Conservation (phyloP, 805 yeast genomes). For the Tetrapisispora namnaoensis region DNA sequence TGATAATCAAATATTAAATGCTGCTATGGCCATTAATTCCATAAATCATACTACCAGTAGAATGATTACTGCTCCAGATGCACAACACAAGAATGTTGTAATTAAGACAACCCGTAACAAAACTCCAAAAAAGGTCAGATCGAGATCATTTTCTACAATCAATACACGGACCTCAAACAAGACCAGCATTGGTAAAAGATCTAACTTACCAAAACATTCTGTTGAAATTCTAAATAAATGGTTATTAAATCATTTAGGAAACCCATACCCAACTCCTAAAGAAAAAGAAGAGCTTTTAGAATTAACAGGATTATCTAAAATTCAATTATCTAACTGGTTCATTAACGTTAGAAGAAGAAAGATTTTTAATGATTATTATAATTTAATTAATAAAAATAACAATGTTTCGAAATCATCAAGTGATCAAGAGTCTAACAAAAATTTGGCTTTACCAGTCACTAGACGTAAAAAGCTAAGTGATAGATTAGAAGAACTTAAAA, state of each 20-base stretch:
- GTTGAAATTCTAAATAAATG: constrained; percentile 63
- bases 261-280: constrained; percentile 76
- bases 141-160: neutral
- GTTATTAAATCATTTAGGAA: constrained; percentile 63
- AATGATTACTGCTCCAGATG: neutral
- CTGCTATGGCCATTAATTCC: constrained; percentile 3
- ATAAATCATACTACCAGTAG: neutral
- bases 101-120: neutral
- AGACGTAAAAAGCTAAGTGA: constrained; percentile 29
- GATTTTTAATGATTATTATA: constrained; percentile 33
- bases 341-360: constrained; percentile 78
- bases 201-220: constrained; percentile 70
- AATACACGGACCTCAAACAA: neutral
- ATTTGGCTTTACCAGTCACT: constrained; percentile 6
- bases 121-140: neutral
- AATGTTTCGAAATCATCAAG: neutral
- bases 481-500: constrained; percentile 26
- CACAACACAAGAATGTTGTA: neutral
- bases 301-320: constrained; percentile 68
- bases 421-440: neutral
- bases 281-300: constrained; percentile 63
- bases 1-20: constrained; percentile 2
- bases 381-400: constrained; percentile 5
- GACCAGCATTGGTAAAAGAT: constrained; percentile 34
- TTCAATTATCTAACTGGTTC: constrained; percentile 80